Base-by-base conservation (phyloP, 352 stramenopile species). In the Pythium periplocum region DNA sequence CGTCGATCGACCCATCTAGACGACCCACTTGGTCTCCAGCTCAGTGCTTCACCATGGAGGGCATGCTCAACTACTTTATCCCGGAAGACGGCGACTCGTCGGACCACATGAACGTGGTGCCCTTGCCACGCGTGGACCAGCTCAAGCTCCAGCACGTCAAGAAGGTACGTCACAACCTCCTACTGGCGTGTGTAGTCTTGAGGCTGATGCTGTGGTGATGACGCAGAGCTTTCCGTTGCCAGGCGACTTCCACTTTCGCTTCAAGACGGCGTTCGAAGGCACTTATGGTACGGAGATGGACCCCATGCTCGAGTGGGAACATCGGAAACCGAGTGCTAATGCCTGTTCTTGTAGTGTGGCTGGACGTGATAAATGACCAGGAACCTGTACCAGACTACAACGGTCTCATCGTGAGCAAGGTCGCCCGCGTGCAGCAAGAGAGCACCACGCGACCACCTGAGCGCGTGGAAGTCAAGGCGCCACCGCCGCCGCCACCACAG, bases 41-140 rank as follows among this genome's bases (percentile, higher is more conserved):
- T 4, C 47, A 34, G 17, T 7, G 1, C 9, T 7, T 7, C 40
- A 74, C 37, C 37, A 93, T 93, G 83, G 83, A 93, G 54, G 80
- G 83, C 48, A 90, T 93, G 83, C 73, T 93, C 48, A 91, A 93
- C 66, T 93, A 93, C 68, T 91, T 90, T 48, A 70, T 93, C 50
- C 83, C 83, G 37, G 83, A 93, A 58, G 83, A 93, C 66, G 83
- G 83, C 39, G 83, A 93, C 62, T 85, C 78, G 46, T 87, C 79
- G 53, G 83, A 93, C 57, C 83, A 93, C 68, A 57, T 91, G 55
- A 93, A 93, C 59, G 78, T 93, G 47, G 78, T 87, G 56, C 80
- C 80, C 34, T 69, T 93, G 54, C 83, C 83, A n/a, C 76, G 72
- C 45, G 81, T 90, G 47, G 79, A 90, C 8, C 69, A 83, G 61